These are phyloP conservation scores for Mycothermus thermophilus DNA, from an alignment of 495 filamentous ascomycete species.

Conservation along the genomic window DNA sequence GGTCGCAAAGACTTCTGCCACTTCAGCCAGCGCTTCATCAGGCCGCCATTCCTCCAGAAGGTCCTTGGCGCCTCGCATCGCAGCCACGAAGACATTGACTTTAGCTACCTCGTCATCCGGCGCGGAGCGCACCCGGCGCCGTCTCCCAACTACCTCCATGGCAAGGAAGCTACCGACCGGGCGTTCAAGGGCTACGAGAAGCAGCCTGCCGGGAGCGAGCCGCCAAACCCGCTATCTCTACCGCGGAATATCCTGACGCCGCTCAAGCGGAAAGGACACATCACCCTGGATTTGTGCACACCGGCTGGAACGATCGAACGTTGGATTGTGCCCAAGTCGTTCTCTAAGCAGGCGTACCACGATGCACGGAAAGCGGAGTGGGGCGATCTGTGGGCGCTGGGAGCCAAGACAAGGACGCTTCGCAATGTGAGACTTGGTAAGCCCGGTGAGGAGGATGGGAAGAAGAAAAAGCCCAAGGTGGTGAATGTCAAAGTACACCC, in stretches of 20 bases:
- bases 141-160: constrained; percentile 6
- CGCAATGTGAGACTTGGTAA: constrained; percentile 47
- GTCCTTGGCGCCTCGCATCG: constrained; percentile 51
- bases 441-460: constrained; percentile 16
- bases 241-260: constrained; percentile 68
- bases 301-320: constrained; percentile 77
- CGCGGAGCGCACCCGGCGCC: constrained; percentile 37
- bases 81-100: constrained; percentile 84
- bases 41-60: constrained; percentile 68
- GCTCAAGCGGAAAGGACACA: constrained; percentile 74
- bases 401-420: constrained; percentile 67
- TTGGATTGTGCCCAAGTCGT: constrained; percentile 79
- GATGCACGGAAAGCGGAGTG: constrained; percentile 82
- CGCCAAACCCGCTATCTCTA: constrained; percentile 49
- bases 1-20: constrained; percentile 83
- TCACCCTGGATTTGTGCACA: constrained; percentile 84
- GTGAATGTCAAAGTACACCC: constrained; percentile 23
- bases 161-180: constrained; percentile 15
- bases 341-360: constrained; percentile 64
- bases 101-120: constrained; percentile 79
- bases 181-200: constrained; percentile 33
- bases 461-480: constrained; percentile 18
- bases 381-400: constrained; percentile 94
- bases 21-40: constrained; percentile 77
- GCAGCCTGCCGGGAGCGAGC: neutral